These are phyloP conservation scores for Backusella mclennaniae DNA, from an alignment of 192 early-diverging fungal genomes.

Conservation along the genomic window DNA sequence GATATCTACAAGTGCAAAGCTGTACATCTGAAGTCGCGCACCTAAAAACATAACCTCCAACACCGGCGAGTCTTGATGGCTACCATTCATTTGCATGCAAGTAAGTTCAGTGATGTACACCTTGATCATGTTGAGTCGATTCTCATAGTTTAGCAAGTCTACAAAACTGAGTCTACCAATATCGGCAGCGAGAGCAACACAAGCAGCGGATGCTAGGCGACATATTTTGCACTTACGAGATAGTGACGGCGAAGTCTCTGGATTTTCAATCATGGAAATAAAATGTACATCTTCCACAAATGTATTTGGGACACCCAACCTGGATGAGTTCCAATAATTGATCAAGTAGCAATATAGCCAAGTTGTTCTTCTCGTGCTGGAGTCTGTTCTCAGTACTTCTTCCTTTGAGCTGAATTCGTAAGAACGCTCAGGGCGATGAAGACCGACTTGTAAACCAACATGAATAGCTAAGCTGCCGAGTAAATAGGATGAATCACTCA, in stretches of 20 bases:
- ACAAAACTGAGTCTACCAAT: background rate
- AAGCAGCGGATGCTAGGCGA: background rate
- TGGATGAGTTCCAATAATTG: background rate
- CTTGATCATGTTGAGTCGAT: background rate
- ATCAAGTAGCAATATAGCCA: background rate
- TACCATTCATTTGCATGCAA: background rate
- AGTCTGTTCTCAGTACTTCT: slow-evolving; percentile 4
- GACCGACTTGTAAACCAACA: slow-evolving; percentile 11
- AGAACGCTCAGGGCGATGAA: slow-evolving; percentile 14
- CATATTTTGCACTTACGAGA: background rate
- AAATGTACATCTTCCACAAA: background rate
- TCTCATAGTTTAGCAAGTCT: background rate
- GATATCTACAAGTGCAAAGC: background rate
- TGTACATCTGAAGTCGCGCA: background rate
- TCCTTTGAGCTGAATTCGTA: slow-evolving; percentile 18
- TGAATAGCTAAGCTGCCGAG: background rate
- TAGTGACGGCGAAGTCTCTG: background rate
- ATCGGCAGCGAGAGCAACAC: background rate
- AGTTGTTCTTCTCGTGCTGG: background rate
- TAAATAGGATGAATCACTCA: background rate
- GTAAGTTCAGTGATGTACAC: background rate
- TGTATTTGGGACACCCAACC: background rate
- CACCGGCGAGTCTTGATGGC: background rate
- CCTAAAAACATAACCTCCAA: background rate
- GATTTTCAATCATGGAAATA: background rate